phyloP scores from a whole-genome alignment of 1,139 yeast species.

The Yamadazyma epiphylla region DNA sequence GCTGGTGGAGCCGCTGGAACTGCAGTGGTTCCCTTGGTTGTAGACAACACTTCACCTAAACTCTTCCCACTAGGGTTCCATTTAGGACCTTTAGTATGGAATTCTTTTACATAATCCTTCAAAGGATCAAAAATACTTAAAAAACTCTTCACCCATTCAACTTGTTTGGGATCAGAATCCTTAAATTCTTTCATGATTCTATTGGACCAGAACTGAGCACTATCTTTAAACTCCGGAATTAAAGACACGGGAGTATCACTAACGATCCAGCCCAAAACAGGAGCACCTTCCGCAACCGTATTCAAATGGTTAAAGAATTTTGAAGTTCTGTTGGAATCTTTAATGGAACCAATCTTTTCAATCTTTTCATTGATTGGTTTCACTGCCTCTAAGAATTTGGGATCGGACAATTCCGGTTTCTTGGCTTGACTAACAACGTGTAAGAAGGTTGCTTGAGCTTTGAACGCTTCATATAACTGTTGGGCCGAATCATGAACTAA shows the following conservation, averaged over 20 bases:
- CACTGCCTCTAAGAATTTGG: conserved; percentile 54
- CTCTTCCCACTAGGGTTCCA: conserved; percentile 64
- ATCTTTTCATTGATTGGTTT: conserved; percentile 66
- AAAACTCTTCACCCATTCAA: conserved; percentile 77
- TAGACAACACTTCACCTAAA: conserved; percentile 30
- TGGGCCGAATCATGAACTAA: conserved; percentile 58
- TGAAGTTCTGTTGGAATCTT: conserved; percentile 73
- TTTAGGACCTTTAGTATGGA: conserved; percentile 75
- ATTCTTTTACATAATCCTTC: conserved; percentile 68
- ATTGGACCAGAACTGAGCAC: conserved; percentile 93
- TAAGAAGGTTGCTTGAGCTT: conserved; percentile 56
- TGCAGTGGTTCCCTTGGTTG: conserved; percentile 16
- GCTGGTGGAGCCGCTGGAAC: conserved; percentile 20
- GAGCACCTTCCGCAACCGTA: conserved; percentile 84
- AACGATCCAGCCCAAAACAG: conserved; percentile 89
- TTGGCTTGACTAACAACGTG: conserved; percentile 55
- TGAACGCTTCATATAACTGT: conserved; percentile 57
- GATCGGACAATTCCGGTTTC: conserved; percentile 60
- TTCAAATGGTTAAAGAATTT: conserved; percentile 67
- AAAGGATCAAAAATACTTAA: conserved; percentile 63
- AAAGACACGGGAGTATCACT: conserved; percentile 66
- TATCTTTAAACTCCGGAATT: conserved; percentile 81
- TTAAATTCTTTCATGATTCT: conserved; percentile 80
- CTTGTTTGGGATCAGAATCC: conserved; percentile 62
- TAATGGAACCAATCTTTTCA: conserved; percentile 53